A percentile compares a stretch with the other conserved stretches of the same genome.
Conservation (phyloP, 345 rosid species). For the Corchorus olitorius region DNA sequence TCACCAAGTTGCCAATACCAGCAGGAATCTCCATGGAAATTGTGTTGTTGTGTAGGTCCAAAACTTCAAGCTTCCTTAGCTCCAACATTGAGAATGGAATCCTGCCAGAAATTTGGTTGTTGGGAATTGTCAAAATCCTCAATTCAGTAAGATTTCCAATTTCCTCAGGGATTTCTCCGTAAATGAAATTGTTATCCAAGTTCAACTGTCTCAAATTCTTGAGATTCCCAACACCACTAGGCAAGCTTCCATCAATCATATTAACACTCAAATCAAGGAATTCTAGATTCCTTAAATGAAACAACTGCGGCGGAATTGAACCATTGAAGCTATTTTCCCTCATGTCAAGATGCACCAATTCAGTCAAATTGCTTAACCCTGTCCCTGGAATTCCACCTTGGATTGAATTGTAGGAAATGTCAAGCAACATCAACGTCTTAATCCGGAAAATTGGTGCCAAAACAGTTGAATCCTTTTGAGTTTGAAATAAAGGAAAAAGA, state of each 20-base stretch:
- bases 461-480: slow-evolving; percentile 12
- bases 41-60: slow-evolving; percentile 27
- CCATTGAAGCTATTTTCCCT: slow-evolving; percentile 28
- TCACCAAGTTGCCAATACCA: slow-evolving; percentile 32
- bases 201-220: slow-evolving; percentile 28
- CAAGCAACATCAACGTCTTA: slow-evolving; percentile 11
- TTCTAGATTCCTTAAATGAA: slow-evolving; percentile 26
- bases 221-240: slow-evolving; percentile 22
- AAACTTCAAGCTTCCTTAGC: slow-evolving; percentile 17
- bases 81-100: slow-evolving; percentile 37
- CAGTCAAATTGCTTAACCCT: slow-evolving; percentile 36
- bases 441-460: slow-evolving; percentile 17
- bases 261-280: slow-evolving; percentile 26
- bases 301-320: slow-evolving; percentile 34
- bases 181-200: slow-evolving; percentile 24
- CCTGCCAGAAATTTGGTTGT: slow-evolving; percentile 27
- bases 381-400: slow-evolving; percentile 37
- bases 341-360: slow-evolving; percentile 35
- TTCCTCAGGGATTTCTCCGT: slow-evolving; percentile 34
- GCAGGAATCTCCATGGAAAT: slow-evolving; percentile 37
- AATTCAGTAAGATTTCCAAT: slow-evolving; percentile 34
- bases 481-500: slow-evolving; percentile 7
- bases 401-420: slow-evolving; percentile 23
- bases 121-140: slow-evolving; percentile 4
- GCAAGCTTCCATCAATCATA: slow-evolving; percentile 26